Conservation (phyloP, 208 protist genomes). For the Leishmania mexicana region DNA sequence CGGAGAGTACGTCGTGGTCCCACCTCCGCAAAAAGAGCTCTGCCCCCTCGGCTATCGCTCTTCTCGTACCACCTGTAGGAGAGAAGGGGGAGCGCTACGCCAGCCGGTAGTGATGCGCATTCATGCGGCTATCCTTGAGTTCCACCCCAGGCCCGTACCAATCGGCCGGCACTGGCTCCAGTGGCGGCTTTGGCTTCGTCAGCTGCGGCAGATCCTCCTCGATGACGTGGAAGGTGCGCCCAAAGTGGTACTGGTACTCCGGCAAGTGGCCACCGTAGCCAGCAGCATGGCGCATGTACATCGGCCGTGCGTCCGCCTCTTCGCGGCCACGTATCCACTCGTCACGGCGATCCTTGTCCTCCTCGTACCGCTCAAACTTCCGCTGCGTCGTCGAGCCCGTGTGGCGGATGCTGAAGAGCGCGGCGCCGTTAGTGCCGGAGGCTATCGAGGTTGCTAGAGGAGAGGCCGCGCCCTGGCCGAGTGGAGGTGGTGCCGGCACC, state of each 20-base stretch:
- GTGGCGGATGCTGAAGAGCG: constrained; percentile 40
- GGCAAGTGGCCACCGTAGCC: constrained; percentile 87
- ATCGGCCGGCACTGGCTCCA: constrained; percentile 49
- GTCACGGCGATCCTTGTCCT: constrained; percentile 65
- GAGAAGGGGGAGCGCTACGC: constrained; percentile 33
- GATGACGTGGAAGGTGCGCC: constrained; percentile 87
- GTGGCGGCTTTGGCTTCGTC: constrained; percentile 46
- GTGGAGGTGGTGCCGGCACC: neutral
- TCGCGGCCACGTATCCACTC: constrained; percentile 77
- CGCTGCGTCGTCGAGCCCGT: constrained; percentile 31
- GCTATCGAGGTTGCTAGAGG: neutral
- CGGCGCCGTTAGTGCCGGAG: constrained; percentile 2
- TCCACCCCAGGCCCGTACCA: constrained; percentile 56
- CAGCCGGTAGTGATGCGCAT: constrained; percentile 72
- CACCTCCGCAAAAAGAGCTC: constrained; percentile 2
- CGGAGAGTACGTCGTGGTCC: neutral
- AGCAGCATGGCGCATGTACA: constrained; percentile 66
- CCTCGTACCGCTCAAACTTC: constrained; percentile 69
- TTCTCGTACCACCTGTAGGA: neutral
- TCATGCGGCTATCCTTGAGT: constrained; percentile 69
- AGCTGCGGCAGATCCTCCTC: constrained; percentile 85
- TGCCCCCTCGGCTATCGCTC: neutral
- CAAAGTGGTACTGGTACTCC: constrained; percentile 76
- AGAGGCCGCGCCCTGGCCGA: neutral
- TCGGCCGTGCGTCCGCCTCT: constrained; percentile 50